A percentile compares a stretch with the other conserved stretches of the same genome.
Conservation (phyloP, 140 eudicot species). For the Erigeron philadelphicus region DNA sequence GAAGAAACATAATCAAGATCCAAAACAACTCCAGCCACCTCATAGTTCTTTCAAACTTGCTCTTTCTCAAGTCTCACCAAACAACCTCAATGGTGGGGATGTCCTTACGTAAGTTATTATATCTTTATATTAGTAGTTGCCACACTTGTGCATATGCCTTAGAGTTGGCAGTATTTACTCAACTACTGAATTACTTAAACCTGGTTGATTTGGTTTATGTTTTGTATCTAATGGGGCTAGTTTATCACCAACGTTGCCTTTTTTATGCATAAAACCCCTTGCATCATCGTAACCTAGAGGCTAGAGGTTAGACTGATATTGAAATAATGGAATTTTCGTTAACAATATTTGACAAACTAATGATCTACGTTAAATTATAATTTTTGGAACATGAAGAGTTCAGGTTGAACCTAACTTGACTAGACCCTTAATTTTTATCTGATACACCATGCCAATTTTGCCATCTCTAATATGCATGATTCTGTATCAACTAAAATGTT, state of each 20-base stretch:
- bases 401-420: background rate
- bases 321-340: background rate
- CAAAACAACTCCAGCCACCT: conserved; percentile 57
- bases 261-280: background rate
- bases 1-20: conserved; percentile 54
- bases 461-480: background rate
- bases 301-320: background rate
- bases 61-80: conserved; percentile 78
- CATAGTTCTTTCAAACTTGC: conserved; percentile 62
- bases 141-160: background rate
- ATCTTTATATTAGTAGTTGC: background rate
- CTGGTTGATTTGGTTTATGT: background rate
- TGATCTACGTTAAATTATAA: background rate
- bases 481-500: background rate
- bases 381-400: background rate
- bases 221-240: background rate
- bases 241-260: background rate
- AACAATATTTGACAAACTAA: background rate
- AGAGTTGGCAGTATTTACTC: background rate
- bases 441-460: background rate
- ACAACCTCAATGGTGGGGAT: conserved; percentile 66
- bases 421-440: background rate
- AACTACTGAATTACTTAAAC: background rate
- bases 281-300: background rate
- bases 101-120: conserved; percentile 58